phyloP scores from a whole-genome alignment of 2,329 filamentous ascomycete genomes.

The Ophiobolus disseminans region DNA sequence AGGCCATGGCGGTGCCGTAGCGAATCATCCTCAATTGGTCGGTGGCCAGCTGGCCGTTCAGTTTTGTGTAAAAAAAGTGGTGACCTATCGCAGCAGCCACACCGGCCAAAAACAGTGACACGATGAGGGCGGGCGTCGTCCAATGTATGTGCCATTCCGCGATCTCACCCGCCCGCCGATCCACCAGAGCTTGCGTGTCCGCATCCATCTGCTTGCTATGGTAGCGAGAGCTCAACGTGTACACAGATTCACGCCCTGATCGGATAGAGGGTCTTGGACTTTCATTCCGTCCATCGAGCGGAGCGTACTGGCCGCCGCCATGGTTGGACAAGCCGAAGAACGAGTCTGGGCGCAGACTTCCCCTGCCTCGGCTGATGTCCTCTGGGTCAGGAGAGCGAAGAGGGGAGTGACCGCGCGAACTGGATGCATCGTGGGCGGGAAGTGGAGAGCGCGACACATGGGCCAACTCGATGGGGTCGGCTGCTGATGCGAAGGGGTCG shows the following conservation, averaged over 20 bases:
- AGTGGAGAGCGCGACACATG: constrained; percentile 19
- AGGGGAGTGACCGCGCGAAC: constrained; percentile 16
- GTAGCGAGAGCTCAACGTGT: constrained; percentile 31
- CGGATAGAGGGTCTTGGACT: constrained; percentile 21
- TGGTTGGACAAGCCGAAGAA: constrained; percentile 21
- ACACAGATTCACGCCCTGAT: constrained; percentile 29
- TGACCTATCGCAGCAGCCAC: constrained; percentile 43
- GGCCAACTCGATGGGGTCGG: constrained; percentile 41
- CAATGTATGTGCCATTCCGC: constrained; percentile 48
- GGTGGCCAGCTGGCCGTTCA: constrained; percentile 39
- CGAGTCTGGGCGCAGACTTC: constrained; percentile 22
- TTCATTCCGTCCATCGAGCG: constrained; percentile 18
- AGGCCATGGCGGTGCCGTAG: constrained; percentile 48
- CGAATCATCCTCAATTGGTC: constrained; percentile 45
- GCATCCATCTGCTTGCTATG: constrained; percentile 38
- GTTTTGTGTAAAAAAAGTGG: constrained; percentile 42
- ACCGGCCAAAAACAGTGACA: constrained; percentile 38
- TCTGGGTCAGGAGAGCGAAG: constrained; percentile 9
- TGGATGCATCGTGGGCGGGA: constrained; percentile 13
- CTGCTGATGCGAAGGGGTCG: constrained; percentile 35
- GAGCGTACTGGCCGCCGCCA: constrained; percentile 26
- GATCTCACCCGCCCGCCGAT: constrained; percentile 41
- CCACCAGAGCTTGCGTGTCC: constrained; percentile 41
- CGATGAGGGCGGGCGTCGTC: constrained; percentile 40
- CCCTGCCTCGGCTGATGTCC: constrained; percentile 12